Percentiles rank a stretch among this genome's conserved stretches.
These are phyloP conservation scores for Agapanthus africanus DNA, from an alignment of 106 monocot species.

Conservation along the genomic window DNA sequence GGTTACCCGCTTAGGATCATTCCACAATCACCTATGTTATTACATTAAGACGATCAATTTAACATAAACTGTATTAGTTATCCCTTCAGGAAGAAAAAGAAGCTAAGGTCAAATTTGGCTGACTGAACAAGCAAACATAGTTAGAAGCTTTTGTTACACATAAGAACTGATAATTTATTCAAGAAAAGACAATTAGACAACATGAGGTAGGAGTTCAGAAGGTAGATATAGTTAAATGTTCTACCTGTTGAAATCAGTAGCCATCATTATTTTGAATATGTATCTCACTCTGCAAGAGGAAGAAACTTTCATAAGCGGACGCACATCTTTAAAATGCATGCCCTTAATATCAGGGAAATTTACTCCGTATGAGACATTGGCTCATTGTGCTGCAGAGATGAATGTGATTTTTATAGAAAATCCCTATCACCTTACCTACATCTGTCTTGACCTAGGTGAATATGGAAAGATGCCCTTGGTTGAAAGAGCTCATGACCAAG, in stretches of 20 bases:
- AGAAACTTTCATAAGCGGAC: not conserved
- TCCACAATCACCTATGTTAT: not conserved
- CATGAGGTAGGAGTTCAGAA: not conserved
- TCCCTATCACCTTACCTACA: too few relatives aligned
- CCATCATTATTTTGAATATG: conserved; percentile 60
- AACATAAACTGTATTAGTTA: not conserved
- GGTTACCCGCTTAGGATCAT: not conserved
- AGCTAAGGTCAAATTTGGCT: not conserved
- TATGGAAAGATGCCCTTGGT: too few relatives aligned
- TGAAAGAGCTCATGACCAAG: too few relatives aligned
- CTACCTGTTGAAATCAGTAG: conserved; percentile 82
- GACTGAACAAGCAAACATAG: not conserved
- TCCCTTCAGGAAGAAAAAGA: not conserved
- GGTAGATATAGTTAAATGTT: not conserved
- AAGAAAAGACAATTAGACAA: not conserved
- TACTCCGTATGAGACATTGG: too few relatives aligned
- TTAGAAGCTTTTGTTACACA: not conserved
- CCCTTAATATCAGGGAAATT: not conserved
- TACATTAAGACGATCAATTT: not conserved
- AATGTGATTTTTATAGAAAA: too few relatives aligned
- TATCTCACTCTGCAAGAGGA: conserved; percentile 72
- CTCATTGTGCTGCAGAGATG: too few relatives aligned
- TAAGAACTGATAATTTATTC: not conserved
- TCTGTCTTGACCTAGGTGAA: too few relatives aligned
- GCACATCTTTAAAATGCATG: not conserved